Base-by-base conservation (phyloP, 805 yeast species). In the Allodekkera sacchari region DNA sequence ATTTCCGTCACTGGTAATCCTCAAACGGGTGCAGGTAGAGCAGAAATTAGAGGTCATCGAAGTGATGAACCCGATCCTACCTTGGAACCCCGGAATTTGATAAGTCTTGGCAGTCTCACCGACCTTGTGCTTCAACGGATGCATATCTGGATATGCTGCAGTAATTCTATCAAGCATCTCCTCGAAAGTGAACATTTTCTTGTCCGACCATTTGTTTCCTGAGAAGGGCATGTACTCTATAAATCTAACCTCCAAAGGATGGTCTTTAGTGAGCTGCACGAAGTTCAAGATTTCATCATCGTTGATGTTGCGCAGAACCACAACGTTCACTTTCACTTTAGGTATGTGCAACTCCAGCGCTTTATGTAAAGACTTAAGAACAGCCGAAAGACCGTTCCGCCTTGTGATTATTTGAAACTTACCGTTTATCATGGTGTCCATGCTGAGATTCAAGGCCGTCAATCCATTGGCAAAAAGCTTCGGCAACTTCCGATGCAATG, bases 191-290 rank as follows among this genome's bases (percentile, higher is more conserved):
- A 68, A 57, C 59, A 71, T 55, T 40, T 71, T 71, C 6, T 47
- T 39, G 23, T 52, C 42, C 11, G 64, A 55, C 76, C 76, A 71
- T 39, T 63, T 64, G 47, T 71, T 71, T 3, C 77, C 77, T 36
- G 58, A 68, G 43, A 71, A 71, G 4, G 77, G 77, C 77, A 71
- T 71, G 47, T 69, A 71, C 42, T 71, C 77, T 25, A 71, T 71
- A 42, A 71, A 71, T 33, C 77, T 51, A 15, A 71, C 63, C 38
- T 71, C 74, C 6, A 70, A 37, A 4, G 64, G 61, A 25, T 50
- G 42, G 22, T 55, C 48, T 32, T 49, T 43, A 8, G 71, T 57
- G 35, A 70, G 33, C 22, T 57, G 58, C 1, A 66, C 69, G 48
- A 71, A 71, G 38, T 66, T 61, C 13, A 59, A 36, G 3, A 71